Evolutionary conservation across 1,284 basidiomycete genomes (phyloP).

Genomic region (Paramarasmius palmivorus): DNA sequence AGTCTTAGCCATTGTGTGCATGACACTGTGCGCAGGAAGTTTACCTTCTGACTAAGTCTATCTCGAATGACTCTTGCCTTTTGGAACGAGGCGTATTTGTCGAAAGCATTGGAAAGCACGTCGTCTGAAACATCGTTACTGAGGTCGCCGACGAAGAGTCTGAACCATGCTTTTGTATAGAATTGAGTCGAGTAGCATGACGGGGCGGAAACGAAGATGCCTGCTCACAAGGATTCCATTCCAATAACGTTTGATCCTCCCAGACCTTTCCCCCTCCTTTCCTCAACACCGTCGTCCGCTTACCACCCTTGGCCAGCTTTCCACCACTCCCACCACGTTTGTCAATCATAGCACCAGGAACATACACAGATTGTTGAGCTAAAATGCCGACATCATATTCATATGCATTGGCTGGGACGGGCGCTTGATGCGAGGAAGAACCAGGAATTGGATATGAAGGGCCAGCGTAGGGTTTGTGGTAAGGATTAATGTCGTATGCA

Average conservation of each 20-base stretch:
- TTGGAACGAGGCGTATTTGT: constrained; percentile 88
- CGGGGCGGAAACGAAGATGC: not conserved
- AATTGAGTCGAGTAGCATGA: constrained; percentile 15
- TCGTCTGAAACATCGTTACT: constrained; percentile 99
- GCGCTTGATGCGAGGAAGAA: constrained; percentile 67
- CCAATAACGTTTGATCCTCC: constrained; percentile 96
- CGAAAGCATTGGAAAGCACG: constrained; percentile 89
- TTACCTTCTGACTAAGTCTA: constrained; percentile 84
- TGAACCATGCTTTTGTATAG: constrained; percentile 81
- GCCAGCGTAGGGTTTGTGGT: constrained; percentile 76
- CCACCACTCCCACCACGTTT: constrained; percentile 83
- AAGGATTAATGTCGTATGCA: constrained; percentile 68
- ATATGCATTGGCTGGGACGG: constrained; percentile 85
- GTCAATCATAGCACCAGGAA: constrained; percentile 84
- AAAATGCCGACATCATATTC: constrained; percentile 87
- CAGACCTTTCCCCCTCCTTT: constrained; percentile 95
- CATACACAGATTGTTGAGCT: constrained; percentile 86
- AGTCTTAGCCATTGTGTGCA: constrained; percentile 37
- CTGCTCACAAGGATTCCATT: constrained; percentile 94
- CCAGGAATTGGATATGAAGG: constrained; percentile 69
- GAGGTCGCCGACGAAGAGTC: constrained; percentile 96
- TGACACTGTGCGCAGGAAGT: constrained; percentile 7
- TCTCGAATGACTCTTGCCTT: constrained; percentile 96
- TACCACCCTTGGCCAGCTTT: constrained; percentile 86
- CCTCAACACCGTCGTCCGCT: constrained; percentile 90